phyloP scores from a whole-genome alignment of 225 moss, liverwort and hornwort genomes.

The Polytrichum formosum region DNA sequence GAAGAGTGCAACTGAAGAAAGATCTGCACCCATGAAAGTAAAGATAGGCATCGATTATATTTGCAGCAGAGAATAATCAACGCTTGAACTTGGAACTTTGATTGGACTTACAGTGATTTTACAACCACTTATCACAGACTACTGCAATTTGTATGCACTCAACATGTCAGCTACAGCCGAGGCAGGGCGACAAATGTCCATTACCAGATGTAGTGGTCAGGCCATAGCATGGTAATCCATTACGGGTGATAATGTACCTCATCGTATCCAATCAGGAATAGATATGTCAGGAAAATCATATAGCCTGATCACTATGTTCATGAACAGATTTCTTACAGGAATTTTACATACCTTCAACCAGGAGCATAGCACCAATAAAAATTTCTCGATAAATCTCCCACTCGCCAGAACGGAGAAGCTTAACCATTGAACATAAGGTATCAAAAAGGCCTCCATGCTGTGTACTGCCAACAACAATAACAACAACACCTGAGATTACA shows the following conservation, averaged over 20 bases:
- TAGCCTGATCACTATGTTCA: too few species aligned
- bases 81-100: neutral
- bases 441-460: slow-evolving; percentile 82
- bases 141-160: too few species aligned
- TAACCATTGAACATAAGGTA: slow-evolving; percentile 64
- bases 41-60: neutral
- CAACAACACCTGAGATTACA: neutral
- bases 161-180: too few species aligned
- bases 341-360: slow-evolving; percentile 61
- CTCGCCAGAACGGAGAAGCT: slow-evolving; percentile 74
- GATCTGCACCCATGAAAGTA: slow-evolving; percentile 47
- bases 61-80: neutral
- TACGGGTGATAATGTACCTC: too few species aligned
- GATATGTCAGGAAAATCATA: too few species aligned
- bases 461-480: slow-evolving; percentile 38
- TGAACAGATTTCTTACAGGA: too few species aligned
- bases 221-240: too few species aligned
- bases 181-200: too few species aligned
- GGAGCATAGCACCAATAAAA: slow-evolving; percentile 69
- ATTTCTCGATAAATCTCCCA: slow-evolving; percentile 63
- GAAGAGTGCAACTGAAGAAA: slow-evolving; percentile 75
- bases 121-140: too few species aligned
- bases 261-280: too few species aligned
- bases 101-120: too few species aligned
- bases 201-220: too few species aligned